phyloP scores from a whole-genome alignment of 2,329 filamentous ascomycete species.

The Diaporthe sp. region DNA sequence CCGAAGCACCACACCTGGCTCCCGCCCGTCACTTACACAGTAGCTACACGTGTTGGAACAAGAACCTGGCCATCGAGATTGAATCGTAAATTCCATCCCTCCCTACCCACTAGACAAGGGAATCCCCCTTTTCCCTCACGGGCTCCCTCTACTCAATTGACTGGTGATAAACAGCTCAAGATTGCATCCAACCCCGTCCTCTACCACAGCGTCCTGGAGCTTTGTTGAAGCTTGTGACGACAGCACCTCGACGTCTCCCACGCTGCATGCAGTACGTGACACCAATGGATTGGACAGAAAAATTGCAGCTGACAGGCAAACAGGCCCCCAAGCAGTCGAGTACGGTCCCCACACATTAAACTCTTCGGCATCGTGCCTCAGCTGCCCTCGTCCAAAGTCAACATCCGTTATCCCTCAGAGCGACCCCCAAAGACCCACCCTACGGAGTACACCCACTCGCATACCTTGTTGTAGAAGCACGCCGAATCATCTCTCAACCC shows the following conservation, averaged over 20 bases:
- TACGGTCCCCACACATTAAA: background rate
- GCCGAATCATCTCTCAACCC: conserved; percentile 27
- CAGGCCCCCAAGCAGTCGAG: background rate
- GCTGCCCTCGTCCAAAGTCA: conserved; percentile 2
- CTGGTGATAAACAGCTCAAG: background rate
- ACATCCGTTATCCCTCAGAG: background rate
- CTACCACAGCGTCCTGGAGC: background rate
- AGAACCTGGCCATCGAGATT: conserved; percentile 7
- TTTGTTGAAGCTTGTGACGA: conserved; percentile 16
- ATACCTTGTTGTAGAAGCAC: conserved; percentile 26
- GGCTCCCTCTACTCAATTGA: conserved; percentile 17
- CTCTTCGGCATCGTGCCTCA: background rate
- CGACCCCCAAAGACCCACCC: conserved; percentile 4
- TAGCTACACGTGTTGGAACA: conserved; percentile 5
- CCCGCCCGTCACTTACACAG: background rate
- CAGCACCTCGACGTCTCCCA: background rate
- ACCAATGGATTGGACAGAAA: background rate
- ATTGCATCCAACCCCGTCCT: background rate
- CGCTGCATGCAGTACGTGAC: background rate
- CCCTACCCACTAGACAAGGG: background rate
- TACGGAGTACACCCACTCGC: conserved; percentile 16
- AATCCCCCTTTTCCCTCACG: background rate
- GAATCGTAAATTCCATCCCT: conserved; percentile 13
- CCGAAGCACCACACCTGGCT: background rate
- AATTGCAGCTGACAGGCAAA: background rate